A percentile compares a stretch with the other conserved stretches of the same genome.
These are phyloP conservation scores for Alternaria gansuensis DNA, from an alignment of 2,329 filamentous ascomycete genomes.

Conservation along the genomic window DNA sequence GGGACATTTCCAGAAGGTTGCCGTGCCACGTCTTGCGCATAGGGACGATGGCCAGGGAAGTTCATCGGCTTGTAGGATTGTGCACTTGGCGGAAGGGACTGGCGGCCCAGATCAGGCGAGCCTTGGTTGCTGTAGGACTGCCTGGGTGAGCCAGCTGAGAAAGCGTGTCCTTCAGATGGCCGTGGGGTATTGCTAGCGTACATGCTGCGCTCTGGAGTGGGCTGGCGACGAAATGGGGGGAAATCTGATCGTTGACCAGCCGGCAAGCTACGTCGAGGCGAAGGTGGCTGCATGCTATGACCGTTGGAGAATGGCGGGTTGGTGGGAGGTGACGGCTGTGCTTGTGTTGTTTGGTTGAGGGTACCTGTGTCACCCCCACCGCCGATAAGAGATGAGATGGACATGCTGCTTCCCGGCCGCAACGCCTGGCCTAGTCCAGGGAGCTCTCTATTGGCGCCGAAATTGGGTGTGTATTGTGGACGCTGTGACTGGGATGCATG, in stretches of 20 bases:
- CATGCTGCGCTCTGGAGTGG: slow-evolving; percentile 51
- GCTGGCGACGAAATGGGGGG: slow-evolving; percentile 48
- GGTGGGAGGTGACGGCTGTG: slow-evolving; percentile 59
- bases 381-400: slow-evolving; percentile 76
- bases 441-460: slow-evolving; percentile 64
- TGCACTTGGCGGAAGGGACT: slow-evolving; percentile 41
- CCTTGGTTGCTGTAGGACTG: slow-evolving; percentile 47
- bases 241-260: slow-evolving; percentile 48
- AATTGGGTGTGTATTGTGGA: slow-evolving; percentile 53
- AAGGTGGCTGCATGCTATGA: slow-evolving; percentile 59
- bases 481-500: slow-evolving; percentile 54
- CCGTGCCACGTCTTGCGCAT: slow-evolving; percentile 43
- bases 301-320: slow-evolving; percentile 51
- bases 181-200: slow-evolving; percentile 39
- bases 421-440: slow-evolving; percentile 61
- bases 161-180: slow-evolving; percentile 39
- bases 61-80: slow-evolving; percentile 49
- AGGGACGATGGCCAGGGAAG: slow-evolving; percentile 44
- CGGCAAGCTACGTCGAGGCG: slow-evolving; percentile 51
- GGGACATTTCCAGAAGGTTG: slow-evolving; percentile 42
- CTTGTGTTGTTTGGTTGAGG: slow-evolving; percentile 53
- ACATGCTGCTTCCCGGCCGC: slow-evolving; percentile 72
- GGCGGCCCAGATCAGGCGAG: slow-evolving; percentile 49
- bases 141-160: slow-evolving; percentile 44
- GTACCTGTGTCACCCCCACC: slow-evolving; percentile 60